Percentiles rank a stretch among this genome's conserved stretches.
Conservation (phyloP, 495 filamentous ascomycete genomes). For the Pyrenopolyporus hunteri region DNA sequence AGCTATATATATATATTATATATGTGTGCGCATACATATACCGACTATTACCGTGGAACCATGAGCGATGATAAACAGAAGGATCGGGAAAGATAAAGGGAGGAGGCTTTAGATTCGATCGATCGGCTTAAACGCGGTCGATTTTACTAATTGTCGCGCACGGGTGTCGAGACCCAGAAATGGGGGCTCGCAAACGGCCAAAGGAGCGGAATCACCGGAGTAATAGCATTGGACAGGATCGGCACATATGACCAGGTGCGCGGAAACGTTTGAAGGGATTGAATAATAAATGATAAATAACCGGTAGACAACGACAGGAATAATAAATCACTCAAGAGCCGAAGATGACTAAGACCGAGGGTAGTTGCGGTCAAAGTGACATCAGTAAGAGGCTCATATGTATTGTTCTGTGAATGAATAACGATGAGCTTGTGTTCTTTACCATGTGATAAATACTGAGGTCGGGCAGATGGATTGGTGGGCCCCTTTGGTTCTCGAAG, state of each 20-base stretch:
- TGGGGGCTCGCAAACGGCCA: conserved; percentile 30
- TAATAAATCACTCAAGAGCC: conserved; percentile 35
- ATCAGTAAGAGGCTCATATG: conserved; percentile 18
- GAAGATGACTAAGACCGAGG: conserved; percentile 34
- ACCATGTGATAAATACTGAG: conserved; percentile 37
- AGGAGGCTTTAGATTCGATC: background rate
- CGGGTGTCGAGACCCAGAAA: conserved; percentile 5
- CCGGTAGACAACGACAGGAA: background rate
- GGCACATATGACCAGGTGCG: conserved; percentile 29
- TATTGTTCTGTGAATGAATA: background rate
- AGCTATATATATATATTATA: conserved; percentile 16
- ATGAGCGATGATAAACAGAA: conserved; percentile 11
- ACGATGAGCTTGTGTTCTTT: background rate
- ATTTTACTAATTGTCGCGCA: conserved; percentile 6
- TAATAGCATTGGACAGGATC: conserved; percentile 37
- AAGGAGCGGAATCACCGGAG: conserved; percentile 40
- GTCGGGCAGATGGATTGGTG: conserved; percentile 36
- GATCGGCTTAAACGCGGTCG: conserved; percentile 12
- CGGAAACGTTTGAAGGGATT: background rate
- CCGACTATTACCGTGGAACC: conserved; percentile 14
- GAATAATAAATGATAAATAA: background rate
- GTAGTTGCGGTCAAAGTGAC: conserved; percentile 25
- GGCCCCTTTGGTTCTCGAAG: background rate
- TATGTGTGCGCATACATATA: conserved; percentile 25
- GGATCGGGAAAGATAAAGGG: conserved; percentile 1